Conservation (phyloP, 140 eudicot genomes). For the Flaveria floridana region DNA sequence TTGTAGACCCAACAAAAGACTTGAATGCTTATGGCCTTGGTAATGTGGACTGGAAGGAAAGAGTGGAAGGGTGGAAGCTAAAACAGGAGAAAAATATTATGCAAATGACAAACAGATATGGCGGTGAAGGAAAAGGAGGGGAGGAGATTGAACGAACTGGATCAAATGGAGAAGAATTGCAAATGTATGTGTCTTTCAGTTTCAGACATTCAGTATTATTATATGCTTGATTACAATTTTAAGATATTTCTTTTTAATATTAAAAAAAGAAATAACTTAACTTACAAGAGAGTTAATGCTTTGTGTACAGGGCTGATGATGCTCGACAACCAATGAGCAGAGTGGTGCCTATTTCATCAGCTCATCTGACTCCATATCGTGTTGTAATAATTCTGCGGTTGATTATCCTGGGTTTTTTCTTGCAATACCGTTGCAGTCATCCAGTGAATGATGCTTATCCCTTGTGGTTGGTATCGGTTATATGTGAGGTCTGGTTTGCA, state of each 20-base stretch:
- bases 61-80: slow-evolving; percentile 97
- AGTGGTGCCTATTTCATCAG: slow-evolving; percentile 65
- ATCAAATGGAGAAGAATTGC: slow-evolving; percentile 91
- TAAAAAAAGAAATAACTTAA: neutral
- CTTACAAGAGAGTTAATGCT: slow-evolving; percentile 18
- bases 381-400: slow-evolving; percentile 68
- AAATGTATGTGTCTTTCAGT: slow-evolving; percentile 51
- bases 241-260: neutral
- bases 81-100: slow-evolving; percentile 77
- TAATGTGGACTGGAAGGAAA: slow-evolving; percentile 96
- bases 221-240: no score
- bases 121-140: slow-evolving; percentile 82
- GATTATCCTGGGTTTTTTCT: slow-evolving; percentile 65
- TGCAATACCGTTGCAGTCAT: slow-evolving; percentile 88
- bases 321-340: slow-evolving; percentile 86
- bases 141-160: slow-evolving; percentile 85
- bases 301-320: slow-evolving; percentile 72
- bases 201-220: neutral
- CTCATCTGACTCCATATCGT: slow-evolving; percentile 72
- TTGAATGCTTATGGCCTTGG: slow-evolving; percentile 92
- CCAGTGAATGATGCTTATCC: slow-evolving; percentile 96
- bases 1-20: slow-evolving; percentile 95
- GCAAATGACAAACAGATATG: slow-evolving; percentile 57
- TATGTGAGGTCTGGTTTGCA: slow-evolving; percentile 96
- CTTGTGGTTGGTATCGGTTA: slow-evolving; percentile 86